Evolutionary conservation across 1,139 yeast species (phyloP), one percentile per base, ranked within the genome.

Genomic region (Geotrichum restrictum): DNA sequence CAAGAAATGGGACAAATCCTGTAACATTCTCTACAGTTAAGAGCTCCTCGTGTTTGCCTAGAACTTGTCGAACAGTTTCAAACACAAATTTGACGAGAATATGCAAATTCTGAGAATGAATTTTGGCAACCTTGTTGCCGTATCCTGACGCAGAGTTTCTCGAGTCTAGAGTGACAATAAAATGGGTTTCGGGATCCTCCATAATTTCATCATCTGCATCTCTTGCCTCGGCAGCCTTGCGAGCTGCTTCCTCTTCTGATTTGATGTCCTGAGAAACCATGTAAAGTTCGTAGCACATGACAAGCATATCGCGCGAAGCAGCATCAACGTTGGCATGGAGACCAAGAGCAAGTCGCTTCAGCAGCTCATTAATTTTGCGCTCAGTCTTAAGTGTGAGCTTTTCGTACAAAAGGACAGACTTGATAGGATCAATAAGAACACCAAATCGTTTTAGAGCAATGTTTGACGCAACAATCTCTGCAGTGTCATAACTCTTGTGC

Each of bases 401-500:
- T 64, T 86, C 94, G 49, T 75, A 72, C 43, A 88, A 69, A 56
- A 93, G 71, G 53, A 79, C 69, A 3, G 73, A 64, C 63, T 83
- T 83, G 37, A 93, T 73, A 1, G 98, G 98, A 14, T 74, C 74
- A 24, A 93, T 70, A 32, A 94, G 70, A 49, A 70, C 70, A n/a
- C 77, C 74, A 65, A 91, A 87, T 45, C 74, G 70, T 4, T 75
- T 67, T 57, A 91, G 72, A n/a, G 79, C 72, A 41, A 91, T 78
- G 62, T 83, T 81, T 6, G 81, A 69, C 0, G 96, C 79, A 46
- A 91, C 65, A 19, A 89, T 72, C 67, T 91, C 96, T 38, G 85
- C 94, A 5, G 95, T 83, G 61, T 93, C 98, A 65, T 74, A 86
- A 74, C 96, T 85, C 69, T 88, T 89, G 64, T 88, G 88, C 61